These are phyloP conservation scores for Crucihimalaya himalaica DNA, from an alignment of 345 rosid species.

Conservation along the genomic window DNA sequence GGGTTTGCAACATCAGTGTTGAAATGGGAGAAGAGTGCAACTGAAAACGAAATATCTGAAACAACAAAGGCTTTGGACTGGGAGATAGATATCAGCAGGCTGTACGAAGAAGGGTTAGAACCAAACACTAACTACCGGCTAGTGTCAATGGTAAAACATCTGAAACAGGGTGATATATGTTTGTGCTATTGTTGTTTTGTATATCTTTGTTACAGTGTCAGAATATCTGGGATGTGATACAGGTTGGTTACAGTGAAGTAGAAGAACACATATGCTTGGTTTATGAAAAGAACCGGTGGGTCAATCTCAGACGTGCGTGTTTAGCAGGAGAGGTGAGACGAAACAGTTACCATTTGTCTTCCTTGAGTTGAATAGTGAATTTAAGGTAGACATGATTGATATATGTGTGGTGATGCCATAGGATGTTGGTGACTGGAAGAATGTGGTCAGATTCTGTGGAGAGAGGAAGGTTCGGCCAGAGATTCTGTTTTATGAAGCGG, in stretches of 20 bases:
- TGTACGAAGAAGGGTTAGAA: slow-evolving; percentile 12
- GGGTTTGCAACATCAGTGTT: slow-evolving; percentile 21
- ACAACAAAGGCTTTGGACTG: slow-evolving; percentile 25
- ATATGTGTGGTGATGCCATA: too few species aligned
- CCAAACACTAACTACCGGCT: slow-evolving; percentile 16
- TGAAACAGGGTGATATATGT: background rate
- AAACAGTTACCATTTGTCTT: background rate
- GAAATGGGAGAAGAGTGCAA: slow-evolving; percentile 24
- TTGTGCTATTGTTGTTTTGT: background rate
- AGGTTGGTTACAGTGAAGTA: slow-evolving; percentile 31
- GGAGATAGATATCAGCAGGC: slow-evolving; percentile 24
- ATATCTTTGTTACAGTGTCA: background rate
- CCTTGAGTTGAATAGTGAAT: too few species aligned
- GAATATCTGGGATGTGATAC: background rate
- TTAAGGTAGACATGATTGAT: too few species aligned
- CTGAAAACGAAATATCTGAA: slow-evolving; percentile 18
- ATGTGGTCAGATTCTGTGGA: slow-evolving; percentile 19
- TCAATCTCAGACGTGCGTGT: slow-evolving; percentile 12
- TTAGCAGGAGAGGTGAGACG: slow-evolving; percentile 22
- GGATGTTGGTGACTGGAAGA: background rate
- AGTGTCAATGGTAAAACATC: slow-evolving; percentile 22
- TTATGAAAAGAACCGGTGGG: slow-evolving; percentile 20
- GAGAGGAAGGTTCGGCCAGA: slow-evolving; percentile 28
- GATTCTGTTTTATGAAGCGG: slow-evolving; percentile 29
- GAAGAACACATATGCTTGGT: slow-evolving; percentile 23